phyloP scores from a whole-genome alignment of 495 filamentous ascomycete genomes.

The Lasiosphaeria ovina region DNA sequence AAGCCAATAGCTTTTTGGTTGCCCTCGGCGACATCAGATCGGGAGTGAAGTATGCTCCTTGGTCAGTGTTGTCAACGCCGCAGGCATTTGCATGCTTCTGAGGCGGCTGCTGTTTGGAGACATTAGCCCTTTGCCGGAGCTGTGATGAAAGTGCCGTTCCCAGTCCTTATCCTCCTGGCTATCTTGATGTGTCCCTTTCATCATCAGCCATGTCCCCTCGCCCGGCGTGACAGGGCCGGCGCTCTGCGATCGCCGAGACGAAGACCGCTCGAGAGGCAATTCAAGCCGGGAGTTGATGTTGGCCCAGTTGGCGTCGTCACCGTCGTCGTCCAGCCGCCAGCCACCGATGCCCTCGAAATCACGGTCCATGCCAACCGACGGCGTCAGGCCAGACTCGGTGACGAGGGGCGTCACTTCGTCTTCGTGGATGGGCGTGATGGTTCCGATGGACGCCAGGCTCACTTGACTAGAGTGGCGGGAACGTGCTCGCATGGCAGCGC shows the following conservation, averaged over 20 bases:
- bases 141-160: not conserved
- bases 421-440: slow-evolving; percentile 34
- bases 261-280: slow-evolving; percentile 61
- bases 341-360: slow-evolving; percentile 89
- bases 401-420: slow-evolving; percentile 11
- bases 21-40: slow-evolving; percentile 11
- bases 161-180: slow-evolving; percentile 20
- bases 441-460: slow-evolving; percentile 24
- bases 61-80: slow-evolving; percentile 24
- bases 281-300: slow-evolving; percentile 72
- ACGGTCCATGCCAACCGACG: slow-evolving; percentile 49
- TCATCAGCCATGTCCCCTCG: slow-evolving; percentile 24
- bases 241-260: slow-evolving; percentile 37
- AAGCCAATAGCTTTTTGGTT: slow-evolving; percentile 9
- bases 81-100: slow-evolving; percentile 8
- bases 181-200: slow-evolving; percentile 18
- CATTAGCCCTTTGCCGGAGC: not conserved
- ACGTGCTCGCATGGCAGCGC: slow-evolving; percentile 29
- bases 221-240: slow-evolving; percentile 26
- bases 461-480: slow-evolving; percentile 37
- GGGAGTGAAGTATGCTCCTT: slow-evolving; percentile 27
- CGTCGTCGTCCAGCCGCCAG: slow-evolving; percentile 60
- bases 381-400: slow-evolving; percentile 34
- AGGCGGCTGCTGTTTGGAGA: slow-evolving; percentile 38
- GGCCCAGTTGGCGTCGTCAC: slow-evolving; percentile 68